Conservation (phyloP, 805 yeast species). For the Candida montana region DNA sequence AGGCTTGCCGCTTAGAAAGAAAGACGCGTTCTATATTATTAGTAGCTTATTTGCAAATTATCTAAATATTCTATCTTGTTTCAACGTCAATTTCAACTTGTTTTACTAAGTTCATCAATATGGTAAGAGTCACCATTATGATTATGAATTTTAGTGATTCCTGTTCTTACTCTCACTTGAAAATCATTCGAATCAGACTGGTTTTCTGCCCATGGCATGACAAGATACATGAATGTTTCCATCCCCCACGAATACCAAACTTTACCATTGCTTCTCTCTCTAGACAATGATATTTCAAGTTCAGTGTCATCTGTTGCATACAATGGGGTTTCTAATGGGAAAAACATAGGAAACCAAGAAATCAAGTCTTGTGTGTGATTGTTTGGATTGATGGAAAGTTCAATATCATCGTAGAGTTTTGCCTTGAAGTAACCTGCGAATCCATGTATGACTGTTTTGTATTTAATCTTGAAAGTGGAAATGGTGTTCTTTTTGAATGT, state of each 20-base stretch:
- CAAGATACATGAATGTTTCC: constrained; percentile 44
- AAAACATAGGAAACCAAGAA: constrained; percentile 67
- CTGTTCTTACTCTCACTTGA: constrained; percentile 35
- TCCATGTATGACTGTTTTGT: constrained; percentile 62
- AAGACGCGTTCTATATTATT: too few relatives aligned
- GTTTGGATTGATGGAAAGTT: constrained; percentile 46
- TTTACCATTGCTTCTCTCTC: constrained; percentile 35
- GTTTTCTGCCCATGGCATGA: constrained; percentile 21
- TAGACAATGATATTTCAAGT: constrained; percentile 44
- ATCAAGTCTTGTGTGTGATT: constrained; percentile 38
- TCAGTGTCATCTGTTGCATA: constrained; percentile 49
- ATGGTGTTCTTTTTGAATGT: constrained; percentile 34
- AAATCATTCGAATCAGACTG: constrained; percentile 8
- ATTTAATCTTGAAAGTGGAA: constrained; percentile 39
- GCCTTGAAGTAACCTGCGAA: constrained; percentile 73
- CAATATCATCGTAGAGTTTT: constrained; percentile 52
- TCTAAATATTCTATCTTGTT: too few relatives aligned
- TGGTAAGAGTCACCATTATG: constrained; percentile 28
- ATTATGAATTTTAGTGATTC: constrained; percentile 35
- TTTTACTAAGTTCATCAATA: constrained; percentile 5
- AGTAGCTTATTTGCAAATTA: too few relatives aligned
- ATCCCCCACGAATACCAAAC: constrained; percentile 70
- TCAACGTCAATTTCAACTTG: too few relatives aligned
- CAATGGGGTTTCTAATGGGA: constrained; percentile 54
- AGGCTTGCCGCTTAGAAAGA: too few relatives aligned